These are phyloP conservation scores for Pulveroboletus ravenelii DNA, from an alignment of 768 basidiomycete genomes.

Conservation along the genomic window DNA sequence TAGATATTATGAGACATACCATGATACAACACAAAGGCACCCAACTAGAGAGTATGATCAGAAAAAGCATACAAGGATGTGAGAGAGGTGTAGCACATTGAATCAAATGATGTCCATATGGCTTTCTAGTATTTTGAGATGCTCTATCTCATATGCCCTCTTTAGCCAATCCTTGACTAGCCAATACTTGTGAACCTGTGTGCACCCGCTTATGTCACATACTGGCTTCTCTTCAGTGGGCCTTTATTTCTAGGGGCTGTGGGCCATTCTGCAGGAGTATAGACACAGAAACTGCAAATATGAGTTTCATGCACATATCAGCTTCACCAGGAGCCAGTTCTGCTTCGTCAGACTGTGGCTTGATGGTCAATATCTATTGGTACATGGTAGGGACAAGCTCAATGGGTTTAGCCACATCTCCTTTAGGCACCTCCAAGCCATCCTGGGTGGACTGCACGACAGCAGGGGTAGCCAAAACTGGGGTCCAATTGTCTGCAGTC, in stretches of 20 bases:
- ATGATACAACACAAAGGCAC: not conserved
- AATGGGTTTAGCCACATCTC: slow-evolving; percentile 38
- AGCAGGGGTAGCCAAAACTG: slow-evolving; percentile 26
- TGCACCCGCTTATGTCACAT: slow-evolving; percentile 61
- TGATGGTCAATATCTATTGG: slow-evolving; percentile 65
- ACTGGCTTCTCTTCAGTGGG: slow-evolving; percentile 13
- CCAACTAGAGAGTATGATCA: not conserved
- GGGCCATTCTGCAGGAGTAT: slow-evolving; percentile 14
- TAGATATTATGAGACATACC: not conserved
- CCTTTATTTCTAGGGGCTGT: slow-evolving; percentile 7
- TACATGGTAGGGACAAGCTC: slow-evolving; percentile 53
- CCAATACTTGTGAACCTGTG: slow-evolving; percentile 53
- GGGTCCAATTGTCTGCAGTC: slow-evolving; percentile 44
- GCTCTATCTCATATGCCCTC: slow-evolving; percentile 60
- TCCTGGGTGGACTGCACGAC: slow-evolving; percentile 25
- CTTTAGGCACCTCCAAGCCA: slow-evolving; percentile 33
- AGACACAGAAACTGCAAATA: slow-evolving; percentile 51
- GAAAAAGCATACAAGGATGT: not conserved
- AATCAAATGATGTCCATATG: slow-evolving; percentile 9
- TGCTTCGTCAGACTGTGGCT: slow-evolving; percentile 15
- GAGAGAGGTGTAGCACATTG: not conserved
- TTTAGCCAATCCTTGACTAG: slow-evolving; percentile 57
- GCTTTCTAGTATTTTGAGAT: slow-evolving; percentile 53
- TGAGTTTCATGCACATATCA: slow-evolving; percentile 37
- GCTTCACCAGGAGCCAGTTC: slow-evolving; percentile 1